Percentiles rank a stretch among this genome's conserved stretches.
These are phyloP conservation scores for Senna siamea DNA, from an alignment of 306 rosid species.

Conservation along the genomic window DNA sequence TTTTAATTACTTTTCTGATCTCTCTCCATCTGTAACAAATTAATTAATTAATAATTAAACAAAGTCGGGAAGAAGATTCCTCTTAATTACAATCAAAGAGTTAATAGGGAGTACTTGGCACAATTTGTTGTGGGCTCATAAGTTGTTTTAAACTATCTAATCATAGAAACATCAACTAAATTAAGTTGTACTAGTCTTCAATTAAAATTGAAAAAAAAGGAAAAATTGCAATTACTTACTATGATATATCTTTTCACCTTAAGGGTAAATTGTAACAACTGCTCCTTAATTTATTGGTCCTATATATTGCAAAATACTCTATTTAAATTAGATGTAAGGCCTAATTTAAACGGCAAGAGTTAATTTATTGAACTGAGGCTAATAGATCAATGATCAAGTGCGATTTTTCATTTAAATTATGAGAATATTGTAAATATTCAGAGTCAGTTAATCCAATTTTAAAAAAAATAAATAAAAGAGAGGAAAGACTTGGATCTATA, in stretches of 20 bases:
- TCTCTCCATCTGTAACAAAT: not conserved
- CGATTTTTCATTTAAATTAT: not conserved
- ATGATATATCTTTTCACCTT: too few relatives aligned
- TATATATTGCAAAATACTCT: too few relatives aligned
- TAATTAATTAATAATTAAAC: not conserved
- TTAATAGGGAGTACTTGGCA: slow-evolving; percentile 11
- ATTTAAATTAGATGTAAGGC: too few relatives aligned
- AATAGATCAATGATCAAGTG: not conserved
- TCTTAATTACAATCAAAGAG: slow-evolving; percentile 11
- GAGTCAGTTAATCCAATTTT: too few relatives aligned
- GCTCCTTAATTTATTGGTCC: too few relatives aligned
- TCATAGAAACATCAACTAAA: not conserved
- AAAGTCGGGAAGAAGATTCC: slow-evolving; percentile 12
- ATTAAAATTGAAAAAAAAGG: too few relatives aligned
- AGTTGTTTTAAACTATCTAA: not conserved
- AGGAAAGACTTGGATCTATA: too few relatives aligned
- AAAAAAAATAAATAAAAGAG: too few relatives aligned
- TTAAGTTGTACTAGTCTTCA: too few relatives aligned
- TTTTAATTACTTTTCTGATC: slow-evolving; percentile 22
- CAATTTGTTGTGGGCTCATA: slow-evolving; percentile 7
- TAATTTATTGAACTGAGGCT: not conserved
- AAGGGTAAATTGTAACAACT: too few relatives aligned
- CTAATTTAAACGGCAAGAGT: not conserved
- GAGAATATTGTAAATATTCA: not conserved
- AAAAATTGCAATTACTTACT: too few relatives aligned